Conservation (phyloP, 192 early-diverging fungal genomes). For the Blastocladiella britannica region DNA sequence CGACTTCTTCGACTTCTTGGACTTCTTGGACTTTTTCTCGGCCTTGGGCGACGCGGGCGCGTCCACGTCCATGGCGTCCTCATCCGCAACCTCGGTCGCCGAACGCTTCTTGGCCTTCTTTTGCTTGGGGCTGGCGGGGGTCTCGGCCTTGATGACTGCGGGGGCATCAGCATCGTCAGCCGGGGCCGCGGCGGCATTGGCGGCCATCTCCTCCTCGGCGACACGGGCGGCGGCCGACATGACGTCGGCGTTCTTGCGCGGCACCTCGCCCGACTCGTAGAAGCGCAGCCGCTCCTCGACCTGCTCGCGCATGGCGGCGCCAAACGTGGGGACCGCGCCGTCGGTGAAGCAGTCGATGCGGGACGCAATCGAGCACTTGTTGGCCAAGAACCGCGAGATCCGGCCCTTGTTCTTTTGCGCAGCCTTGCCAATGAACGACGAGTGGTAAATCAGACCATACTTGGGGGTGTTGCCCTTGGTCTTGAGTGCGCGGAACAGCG, state of each 20-base stretch:
- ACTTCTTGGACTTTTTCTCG: slow-evolving; percentile 32
- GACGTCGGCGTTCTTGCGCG: slow-evolving; percentile 78
- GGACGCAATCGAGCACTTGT: slow-evolving; percentile 92
- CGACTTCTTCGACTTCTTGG: slow-evolving; percentile 30
- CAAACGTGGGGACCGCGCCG: slow-evolving; percentile 55
- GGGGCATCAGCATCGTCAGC: slow-evolving; percentile 11
- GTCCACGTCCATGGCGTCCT: slow-evolving; percentile 7
- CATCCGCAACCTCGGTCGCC: too few relatives aligned
- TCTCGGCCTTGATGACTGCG: slow-evolving; percentile 11
- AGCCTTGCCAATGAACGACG: slow-evolving; percentile 84
- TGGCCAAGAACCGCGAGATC: slow-evolving; percentile 93
- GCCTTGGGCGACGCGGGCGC: slow-evolving; percentile 31
- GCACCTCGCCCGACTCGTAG: slow-evolving; percentile 70
- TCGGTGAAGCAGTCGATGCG: slow-evolving; percentile 90
- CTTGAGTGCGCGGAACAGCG: slow-evolving; percentile 93
- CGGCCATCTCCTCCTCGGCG: slow-evolving; percentile 38
- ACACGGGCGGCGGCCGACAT: slow-evolving; percentile 66
- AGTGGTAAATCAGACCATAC: slow-evolving; percentile 94
- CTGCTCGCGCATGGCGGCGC: slow-evolving; percentile 78
- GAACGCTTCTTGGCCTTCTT: slow-evolving; percentile 40
- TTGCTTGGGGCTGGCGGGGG: slow-evolving; percentile 22
- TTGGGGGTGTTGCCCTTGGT: slow-evolving; percentile 92
- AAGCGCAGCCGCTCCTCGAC: slow-evolving; percentile 90
- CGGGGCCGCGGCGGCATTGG: slow-evolving; percentile 24
- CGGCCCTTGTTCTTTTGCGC: slow-evolving; percentile 94